A percentile compares a stretch with the other conserved stretches of the same genome.
These are phyloP conservation scores for Zygoascus bituminiphila DNA, from an alignment of 805 yeast genomes.

Conservation along the genomic window DNA sequence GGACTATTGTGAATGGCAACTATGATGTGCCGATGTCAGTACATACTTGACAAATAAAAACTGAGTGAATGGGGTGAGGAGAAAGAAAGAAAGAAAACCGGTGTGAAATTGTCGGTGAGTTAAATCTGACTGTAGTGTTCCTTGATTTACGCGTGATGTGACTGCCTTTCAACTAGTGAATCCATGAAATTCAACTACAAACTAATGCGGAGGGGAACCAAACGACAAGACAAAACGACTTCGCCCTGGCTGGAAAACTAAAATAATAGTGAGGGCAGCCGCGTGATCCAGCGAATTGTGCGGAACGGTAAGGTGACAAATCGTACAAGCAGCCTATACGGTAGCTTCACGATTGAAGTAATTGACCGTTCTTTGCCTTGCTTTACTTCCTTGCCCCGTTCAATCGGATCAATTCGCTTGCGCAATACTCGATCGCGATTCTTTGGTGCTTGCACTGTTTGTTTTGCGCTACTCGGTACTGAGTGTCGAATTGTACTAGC, in stretches of 20 bases:
- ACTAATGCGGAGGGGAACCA: not conserved
- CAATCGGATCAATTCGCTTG: not conserved
- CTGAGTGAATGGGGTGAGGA: slow-evolving; percentile 8
- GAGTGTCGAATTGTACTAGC: not conserved
- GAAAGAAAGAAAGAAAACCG: slow-evolving; percentile 4
- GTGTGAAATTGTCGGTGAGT: not conserved
- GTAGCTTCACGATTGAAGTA: not conserved
- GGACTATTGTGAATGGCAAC: too few species aligned
- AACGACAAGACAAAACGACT: not conserved
- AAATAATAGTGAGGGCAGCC: not conserved
- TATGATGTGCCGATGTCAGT: too few species aligned
- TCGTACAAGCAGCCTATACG: not conserved
- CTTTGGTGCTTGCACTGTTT: not conserved
- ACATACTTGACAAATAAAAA: slow-evolving; percentile 10
- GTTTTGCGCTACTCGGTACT: not conserved
- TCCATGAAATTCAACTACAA: not conserved
- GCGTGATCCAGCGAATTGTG: not conserved
- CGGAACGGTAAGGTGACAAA: not conserved
- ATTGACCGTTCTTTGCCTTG: not conserved
- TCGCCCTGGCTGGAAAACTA: not conserved
- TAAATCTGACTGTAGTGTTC: not conserved
- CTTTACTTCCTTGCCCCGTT: not conserved
- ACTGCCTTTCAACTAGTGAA: not conserved
- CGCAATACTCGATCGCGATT: not conserved
- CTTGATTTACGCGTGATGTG: not conserved